A percentile compares a stretch with the other conserved stretches of the same genome.
phyloP scores from a whole-genome alignment of 148 eudicot genomes.

The Selenicereus undatus region DNA sequence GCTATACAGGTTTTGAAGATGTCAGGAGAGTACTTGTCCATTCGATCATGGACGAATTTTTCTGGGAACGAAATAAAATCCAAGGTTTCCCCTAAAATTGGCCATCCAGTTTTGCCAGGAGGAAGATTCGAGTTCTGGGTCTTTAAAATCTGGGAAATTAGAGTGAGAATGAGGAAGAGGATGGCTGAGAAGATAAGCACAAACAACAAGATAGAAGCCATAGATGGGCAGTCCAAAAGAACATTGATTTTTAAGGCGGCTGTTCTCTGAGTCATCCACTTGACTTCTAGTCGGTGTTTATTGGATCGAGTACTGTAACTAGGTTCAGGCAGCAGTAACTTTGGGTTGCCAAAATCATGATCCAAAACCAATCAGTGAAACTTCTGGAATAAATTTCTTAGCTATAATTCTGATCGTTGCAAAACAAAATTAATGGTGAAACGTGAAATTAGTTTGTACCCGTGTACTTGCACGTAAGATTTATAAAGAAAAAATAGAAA shows the following conservation, averaged over 20 bases:
- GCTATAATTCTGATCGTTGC: too few species aligned
- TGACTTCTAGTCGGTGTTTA: too few species aligned
- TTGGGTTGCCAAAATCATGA: too few species aligned
- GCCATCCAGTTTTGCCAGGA: constrained; percentile 18
- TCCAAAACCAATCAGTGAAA: too few species aligned
- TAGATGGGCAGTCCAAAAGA: background rate
- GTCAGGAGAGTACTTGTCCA: constrained; percentile 1
- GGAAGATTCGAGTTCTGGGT: constrained; percentile 6
- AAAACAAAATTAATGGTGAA: too few species aligned
- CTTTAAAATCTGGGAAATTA: background rate
- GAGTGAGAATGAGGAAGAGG: background rate
- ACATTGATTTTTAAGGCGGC: background rate
- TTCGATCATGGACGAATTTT: background rate
- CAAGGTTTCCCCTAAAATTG: constrained; percentile 15
- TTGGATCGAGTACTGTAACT: too few species aligned
- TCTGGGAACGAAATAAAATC: background rate
- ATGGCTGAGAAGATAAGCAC: background rate
- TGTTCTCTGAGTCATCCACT: too few species aligned
- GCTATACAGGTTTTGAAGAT: constrained; percentile 6
- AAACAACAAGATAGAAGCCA: background rate
- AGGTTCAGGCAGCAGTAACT: too few species aligned
- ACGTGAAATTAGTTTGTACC: too few species aligned
- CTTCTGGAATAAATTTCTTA: too few species aligned
- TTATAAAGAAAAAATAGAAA: too few species aligned
- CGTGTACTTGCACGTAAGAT: too few species aligned